Evolutionary conservation across 768 basidiomycete genomes (phyloP), one percentile per base, ranked within the genome.

Genomic region (Boletus rubescentipes): DNA sequence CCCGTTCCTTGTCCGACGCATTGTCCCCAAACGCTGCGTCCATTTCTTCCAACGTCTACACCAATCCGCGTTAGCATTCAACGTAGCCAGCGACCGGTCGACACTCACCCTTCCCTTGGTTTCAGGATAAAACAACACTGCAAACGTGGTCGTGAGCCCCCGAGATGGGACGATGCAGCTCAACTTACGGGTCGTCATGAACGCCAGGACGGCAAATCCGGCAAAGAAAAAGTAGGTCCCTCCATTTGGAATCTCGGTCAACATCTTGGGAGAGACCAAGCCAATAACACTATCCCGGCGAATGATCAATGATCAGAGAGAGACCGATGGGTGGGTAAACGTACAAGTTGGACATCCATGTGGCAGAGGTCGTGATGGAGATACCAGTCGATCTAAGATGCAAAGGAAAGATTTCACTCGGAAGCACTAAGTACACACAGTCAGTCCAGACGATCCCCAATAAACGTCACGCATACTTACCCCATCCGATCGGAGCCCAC

Each of bases 381-480:
- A 76, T 71, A 23, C 75, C 75, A 14, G 73, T 76, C 8, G 73
- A 71, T 29, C 75, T 62, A 14, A 75, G 67, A 40, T 75, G 72
- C 35, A 76, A 53, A n/a, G 75, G 75, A 41, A 76, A 76, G 32
- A 76, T 64, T 55, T 76, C 75, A 29, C 69, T 70, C 12, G 75
- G 74, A 42, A 76, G 65, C 11, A 77, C 71, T 68, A 58, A 70
- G 59, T 58, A 16, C 48, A 5, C 20, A 39, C 26, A 1, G 9
- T 49, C 42, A 54, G 63, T 29, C 20, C 6, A 46, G 35, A 40
- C 37, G 35, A 10, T 16, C 37, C 0, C 2, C 36, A 41, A 32
- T 3, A 11, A n/a, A 9, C 9, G 12, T 5, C n/a, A 55, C 54
- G 48, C 34, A 44, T 23, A 12, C 57, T 9, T 55, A 68, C 63